Percentiles rank a stretch among this genome's conserved stretches.
Evolutionary conservation across 1,284 basidiomycete species (phyloP).

Genomic region (Fistulinella staudtii): DNA sequence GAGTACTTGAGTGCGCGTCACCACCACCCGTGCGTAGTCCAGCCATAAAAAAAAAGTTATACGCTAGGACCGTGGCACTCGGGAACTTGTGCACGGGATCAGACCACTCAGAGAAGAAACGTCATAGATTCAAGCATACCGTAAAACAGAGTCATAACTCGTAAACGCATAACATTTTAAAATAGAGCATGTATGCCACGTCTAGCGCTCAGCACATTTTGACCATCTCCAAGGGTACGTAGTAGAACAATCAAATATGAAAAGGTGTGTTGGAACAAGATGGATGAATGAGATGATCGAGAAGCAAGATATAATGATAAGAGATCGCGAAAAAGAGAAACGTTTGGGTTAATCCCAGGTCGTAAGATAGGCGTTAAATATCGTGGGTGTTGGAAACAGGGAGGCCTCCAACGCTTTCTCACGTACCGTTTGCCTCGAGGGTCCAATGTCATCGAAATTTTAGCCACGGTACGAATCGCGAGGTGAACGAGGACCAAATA

Average conservation of each 20-base stretch:
- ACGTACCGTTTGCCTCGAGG: background rate
- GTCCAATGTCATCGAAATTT: background rate
- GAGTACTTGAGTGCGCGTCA: too few relatives aligned
- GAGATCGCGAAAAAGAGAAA: constrained; percentile 6
- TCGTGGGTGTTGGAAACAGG: constrained; percentile 5
- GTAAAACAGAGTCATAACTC: constrained; percentile 7
- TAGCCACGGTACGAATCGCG: constrained; percentile 4
- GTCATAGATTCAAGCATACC: constrained; percentile 26
- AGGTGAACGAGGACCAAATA: background rate
- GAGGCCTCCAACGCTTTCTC: background rate
- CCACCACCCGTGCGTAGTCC: too few relatives aligned
- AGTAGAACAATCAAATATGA: too few relatives aligned
- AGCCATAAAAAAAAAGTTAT: too few relatives aligned
- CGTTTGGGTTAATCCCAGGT: constrained; percentile 11
- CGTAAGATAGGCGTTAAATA: constrained; percentile 18
- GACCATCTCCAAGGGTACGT: too few relatives aligned
- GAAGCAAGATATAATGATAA: constrained; percentile 30
- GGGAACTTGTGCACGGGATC: too few relatives aligned
- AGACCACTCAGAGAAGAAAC: too few relatives aligned
- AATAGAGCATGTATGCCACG: background rate
- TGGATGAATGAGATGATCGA: background rate
- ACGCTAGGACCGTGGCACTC: too few relatives aligned
- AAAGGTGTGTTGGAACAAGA: too few relatives aligned
- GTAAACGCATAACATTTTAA: background rate
- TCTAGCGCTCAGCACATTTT: background rate